These are phyloP conservation scores for Aspergillus neotritici DNA, from an alignment of 2,329 filamentous ascomycete species.

Conservation along the genomic window DNA sequence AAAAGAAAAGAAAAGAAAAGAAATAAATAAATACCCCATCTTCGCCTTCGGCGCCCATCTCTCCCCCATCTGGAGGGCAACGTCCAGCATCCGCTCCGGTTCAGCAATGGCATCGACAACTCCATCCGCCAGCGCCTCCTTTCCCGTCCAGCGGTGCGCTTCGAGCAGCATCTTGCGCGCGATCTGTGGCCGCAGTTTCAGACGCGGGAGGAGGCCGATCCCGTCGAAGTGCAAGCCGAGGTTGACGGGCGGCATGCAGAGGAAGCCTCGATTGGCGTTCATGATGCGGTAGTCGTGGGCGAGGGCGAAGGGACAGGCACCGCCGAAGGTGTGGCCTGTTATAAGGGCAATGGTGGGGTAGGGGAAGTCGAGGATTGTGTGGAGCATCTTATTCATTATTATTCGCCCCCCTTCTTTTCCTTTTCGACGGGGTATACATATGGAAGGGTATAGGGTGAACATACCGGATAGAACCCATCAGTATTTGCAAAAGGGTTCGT, in stretches of 20 bases:
- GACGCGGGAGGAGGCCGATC: conserved; percentile 48
- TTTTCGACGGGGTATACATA: background rate
- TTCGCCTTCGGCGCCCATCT: conserved; percentile 36
- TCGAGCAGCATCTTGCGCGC: conserved; percentile 53
- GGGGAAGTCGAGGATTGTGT: conserved; percentile 47
- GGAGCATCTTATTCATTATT: conserved; percentile 30
- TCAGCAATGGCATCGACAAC: conserved; percentile 50
- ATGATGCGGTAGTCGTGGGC: conserved; percentile 46
- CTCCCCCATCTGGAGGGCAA: conserved; percentile 41
- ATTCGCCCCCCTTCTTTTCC: too few relatives aligned
- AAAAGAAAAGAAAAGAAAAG: too few relatives aligned
- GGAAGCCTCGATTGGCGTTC: conserved; percentile 44
- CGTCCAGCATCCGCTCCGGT: conserved; percentile 46
- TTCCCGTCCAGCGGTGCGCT: conserved; percentile 51
- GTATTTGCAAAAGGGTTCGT: conserved; percentile 52
- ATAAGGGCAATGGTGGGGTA: conserved; percentile 45
- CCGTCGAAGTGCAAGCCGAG: conserved; percentile 53
- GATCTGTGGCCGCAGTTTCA: conserved; percentile 49
- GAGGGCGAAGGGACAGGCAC: conserved; percentile 44
- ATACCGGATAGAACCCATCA: conserved; percentile 54
- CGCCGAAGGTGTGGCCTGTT: conserved; percentile 48
- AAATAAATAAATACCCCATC: conserved; percentile 18
- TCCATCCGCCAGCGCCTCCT: conserved; percentile 47
- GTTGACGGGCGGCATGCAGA: conserved; percentile 51
- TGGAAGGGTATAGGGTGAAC: conserved; percentile 27